A percentile compares a stretch with the other conserved stretches of the same genome.
Conservation (phyloP, 148 eudicot genomes). For the Limonium bicolor region DNA sequence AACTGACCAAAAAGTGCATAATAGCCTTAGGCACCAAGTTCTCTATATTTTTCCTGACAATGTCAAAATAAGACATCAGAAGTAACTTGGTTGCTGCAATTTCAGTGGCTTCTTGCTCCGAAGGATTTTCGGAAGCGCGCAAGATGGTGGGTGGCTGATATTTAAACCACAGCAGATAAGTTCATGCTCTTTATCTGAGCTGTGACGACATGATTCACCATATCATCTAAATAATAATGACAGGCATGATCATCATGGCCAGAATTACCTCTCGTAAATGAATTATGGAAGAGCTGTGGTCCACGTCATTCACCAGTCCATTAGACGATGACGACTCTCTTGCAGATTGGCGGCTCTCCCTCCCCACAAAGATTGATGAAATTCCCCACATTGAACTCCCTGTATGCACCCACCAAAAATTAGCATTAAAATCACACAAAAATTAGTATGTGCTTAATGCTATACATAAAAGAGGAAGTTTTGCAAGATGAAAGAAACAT, state of each 20-base stretch:
- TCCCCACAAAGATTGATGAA: constrained; percentile 25
- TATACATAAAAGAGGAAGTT: too few relatives aligned
- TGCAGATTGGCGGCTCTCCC: constrained; percentile 16
- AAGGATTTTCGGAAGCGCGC: constrained; percentile 33
- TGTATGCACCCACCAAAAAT: constrained; percentile 7
- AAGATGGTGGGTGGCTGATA: constrained; percentile 39
- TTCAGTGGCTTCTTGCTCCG: constrained; percentile 34
- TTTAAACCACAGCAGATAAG: constrained; percentile 1
- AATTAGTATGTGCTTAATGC: too few relatives aligned
- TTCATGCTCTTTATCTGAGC: not conserved
- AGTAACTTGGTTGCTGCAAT: constrained; percentile 28
- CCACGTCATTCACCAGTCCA: constrained; percentile 22
- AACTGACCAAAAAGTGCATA: constrained; percentile 39
- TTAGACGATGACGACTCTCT: constrained; percentile 15
- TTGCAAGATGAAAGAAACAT: too few relatives aligned
- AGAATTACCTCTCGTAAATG: constrained; percentile 34
- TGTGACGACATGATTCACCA: not conserved
- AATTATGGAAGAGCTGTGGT: constrained; percentile 18
- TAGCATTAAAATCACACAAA: too few relatives aligned
- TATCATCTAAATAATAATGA: not conserved
- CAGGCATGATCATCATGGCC: too few relatives aligned
- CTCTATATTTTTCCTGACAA: constrained; percentile 33
- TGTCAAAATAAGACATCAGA: constrained; percentile 28
- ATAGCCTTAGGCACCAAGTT: constrained; percentile 40
- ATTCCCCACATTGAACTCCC: constrained; percentile 28